A percentile compares a stretch with the other conserved stretches of the same genome.
Conservation (phyloP, 176 grass and related monocot genomes). For the Eleusine indica region DNA sequence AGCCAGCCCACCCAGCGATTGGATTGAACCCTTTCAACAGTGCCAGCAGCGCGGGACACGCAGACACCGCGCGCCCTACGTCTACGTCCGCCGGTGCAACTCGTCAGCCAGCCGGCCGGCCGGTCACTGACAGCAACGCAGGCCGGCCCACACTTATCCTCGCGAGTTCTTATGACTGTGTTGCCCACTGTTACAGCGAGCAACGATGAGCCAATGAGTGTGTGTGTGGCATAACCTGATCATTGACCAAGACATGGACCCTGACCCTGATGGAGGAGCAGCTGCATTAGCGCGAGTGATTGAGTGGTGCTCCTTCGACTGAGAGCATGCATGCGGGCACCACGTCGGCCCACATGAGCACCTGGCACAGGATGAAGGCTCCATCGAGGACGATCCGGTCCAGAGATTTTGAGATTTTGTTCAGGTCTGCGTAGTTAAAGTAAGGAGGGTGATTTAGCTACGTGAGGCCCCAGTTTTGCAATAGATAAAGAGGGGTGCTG, state of each 20-base stretch:
- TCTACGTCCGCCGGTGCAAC: neutral
- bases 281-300: neutral
- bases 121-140: neutral
- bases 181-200: neutral
- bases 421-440: neutral
- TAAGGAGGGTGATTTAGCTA: neutral
- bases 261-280: neutral
- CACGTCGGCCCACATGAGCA: neutral
- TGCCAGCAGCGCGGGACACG: too few species aligned
- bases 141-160: constrained; percentile 8
- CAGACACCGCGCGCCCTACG: neutral
- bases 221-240: neutral
- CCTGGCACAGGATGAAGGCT: neutral
- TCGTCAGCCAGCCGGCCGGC: neutral
- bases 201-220: neutral
- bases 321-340: neutral
- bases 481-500: neutral
- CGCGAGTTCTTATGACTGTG: neutral
- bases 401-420: neutral
- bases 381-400: neutral
- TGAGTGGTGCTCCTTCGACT: neutral
- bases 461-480: neutral
- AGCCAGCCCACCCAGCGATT: neutral
- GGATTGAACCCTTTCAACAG: constrained; percentile 19
- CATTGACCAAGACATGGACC: neutral